Conservation (phyloP, 2,329 filamentous ascomycete genomes). For the Cadophora malorum region DNA sequence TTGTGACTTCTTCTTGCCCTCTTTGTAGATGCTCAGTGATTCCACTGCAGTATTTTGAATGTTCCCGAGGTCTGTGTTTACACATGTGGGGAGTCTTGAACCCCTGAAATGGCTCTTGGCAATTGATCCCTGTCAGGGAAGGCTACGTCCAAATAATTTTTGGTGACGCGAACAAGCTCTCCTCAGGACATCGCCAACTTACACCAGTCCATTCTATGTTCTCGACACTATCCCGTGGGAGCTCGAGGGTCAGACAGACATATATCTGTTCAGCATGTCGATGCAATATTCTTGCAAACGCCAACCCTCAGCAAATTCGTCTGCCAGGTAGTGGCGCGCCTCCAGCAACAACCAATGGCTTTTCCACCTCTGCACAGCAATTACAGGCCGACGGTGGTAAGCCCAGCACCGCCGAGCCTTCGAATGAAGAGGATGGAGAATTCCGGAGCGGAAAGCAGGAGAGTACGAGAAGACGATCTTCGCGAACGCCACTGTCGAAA, state of each 20-base stretch:
- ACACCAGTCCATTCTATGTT: conserved; percentile 34
- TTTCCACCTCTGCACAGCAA: conserved; percentile 17
- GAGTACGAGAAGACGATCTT: neutral
- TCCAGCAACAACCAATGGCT: neutral
- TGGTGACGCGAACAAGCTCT: conserved; percentile 1
- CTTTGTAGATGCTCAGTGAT: neutral
- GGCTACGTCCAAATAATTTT: conserved; percentile 11
- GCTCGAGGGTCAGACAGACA: conserved; percentile 30
- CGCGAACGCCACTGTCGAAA: conserved; percentile 10
- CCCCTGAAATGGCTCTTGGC: neutral
- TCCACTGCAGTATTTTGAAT: neutral
- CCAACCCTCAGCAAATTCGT: conserved; percentile 13
- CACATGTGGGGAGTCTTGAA: neutral
- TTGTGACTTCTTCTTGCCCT: neutral
- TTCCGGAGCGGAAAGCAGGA: too few relatives aligned
- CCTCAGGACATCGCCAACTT: neutral
- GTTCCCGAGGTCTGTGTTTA: neutral
- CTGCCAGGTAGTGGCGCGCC: conserved; percentile 18
- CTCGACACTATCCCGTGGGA: conserved; percentile 36
- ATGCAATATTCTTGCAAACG: conserved; percentile 25
- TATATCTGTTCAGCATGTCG: conserved; percentile 40
- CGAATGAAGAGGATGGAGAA: neutral
- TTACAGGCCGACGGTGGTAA: conserved; percentile 5
- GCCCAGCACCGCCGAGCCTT: neutral
- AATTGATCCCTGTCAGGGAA: neutral